A percentile compares a stretch with the other conserved stretches of the same genome.
Conservation (phyloP, 2,329 filamentous ascomycete genomes). For the Xylaria hypoxylon region DNA sequence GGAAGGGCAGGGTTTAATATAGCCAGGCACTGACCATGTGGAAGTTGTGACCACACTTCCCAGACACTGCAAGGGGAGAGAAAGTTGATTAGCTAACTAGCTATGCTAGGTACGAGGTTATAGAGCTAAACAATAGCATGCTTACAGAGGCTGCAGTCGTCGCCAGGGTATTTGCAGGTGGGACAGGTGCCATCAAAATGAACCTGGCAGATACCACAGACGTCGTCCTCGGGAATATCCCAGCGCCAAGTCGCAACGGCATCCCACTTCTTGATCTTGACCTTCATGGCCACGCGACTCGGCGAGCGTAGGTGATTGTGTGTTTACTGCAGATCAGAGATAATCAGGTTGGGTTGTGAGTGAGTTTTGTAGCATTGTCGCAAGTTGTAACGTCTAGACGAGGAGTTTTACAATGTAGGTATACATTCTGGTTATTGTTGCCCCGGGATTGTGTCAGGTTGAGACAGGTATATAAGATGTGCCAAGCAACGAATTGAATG, state of each 20-base stretch:
- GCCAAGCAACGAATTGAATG: too few species aligned
- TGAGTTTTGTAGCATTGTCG: background rate
- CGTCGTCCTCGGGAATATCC: slow-evolving; percentile 97
- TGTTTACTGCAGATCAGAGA: background rate
- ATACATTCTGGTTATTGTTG: background rate
- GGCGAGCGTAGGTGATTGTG: background rate
- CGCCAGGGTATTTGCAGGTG: slow-evolving; percentile 96
- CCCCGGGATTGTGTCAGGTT: background rate
- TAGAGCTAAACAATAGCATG: slow-evolving; percentile 39
- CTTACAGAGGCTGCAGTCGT: slow-evolving; percentile 91
- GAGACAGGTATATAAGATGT: background rate
- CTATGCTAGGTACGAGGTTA: background rate
- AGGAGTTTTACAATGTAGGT: background rate
- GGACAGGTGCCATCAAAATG: slow-evolving; percentile 98
- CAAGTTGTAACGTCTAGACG: background rate
- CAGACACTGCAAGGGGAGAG: slow-evolving; percentile 73
- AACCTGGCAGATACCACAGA: slow-evolving; percentile 97
- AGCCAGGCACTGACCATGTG: slow-evolving; percentile 84
- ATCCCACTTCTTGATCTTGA: slow-evolving; percentile 93
- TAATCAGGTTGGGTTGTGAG: background rate
- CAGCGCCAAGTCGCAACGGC: slow-evolving; percentile 97
- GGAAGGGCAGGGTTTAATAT: slow-evolving; percentile 53
- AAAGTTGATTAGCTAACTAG: slow-evolving; percentile 14
- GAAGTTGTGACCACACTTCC: slow-evolving; percentile 97
- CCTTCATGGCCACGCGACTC: slow-evolving; percentile 76